These are phyloP conservation scores for Herpetomonas tarakana DNA, from an alignment of 208 protist species.

Conservation along the genomic window DNA sequence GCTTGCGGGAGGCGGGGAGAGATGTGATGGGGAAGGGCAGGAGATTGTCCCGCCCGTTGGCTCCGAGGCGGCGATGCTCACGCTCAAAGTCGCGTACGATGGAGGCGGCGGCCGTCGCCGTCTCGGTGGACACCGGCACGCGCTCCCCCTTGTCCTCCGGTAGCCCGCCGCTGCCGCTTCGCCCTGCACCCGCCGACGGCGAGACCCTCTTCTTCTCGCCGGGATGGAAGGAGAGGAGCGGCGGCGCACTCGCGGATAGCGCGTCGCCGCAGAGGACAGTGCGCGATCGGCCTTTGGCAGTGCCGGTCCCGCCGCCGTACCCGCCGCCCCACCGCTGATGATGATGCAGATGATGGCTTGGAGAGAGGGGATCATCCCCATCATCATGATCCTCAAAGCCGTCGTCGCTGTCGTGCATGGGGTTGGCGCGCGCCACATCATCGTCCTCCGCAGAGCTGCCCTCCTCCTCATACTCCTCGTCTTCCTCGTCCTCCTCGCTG, in stretches of 20 bases:
- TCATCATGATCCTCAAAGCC: neutral
- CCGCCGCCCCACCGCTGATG: neutral
- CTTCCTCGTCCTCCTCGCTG: neutral
- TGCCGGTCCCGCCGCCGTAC: no score
- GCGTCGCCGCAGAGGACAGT: neutral
- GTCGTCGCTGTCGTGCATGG: neutral
- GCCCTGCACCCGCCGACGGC: neutral
- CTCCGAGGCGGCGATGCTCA: no score
- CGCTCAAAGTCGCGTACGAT: neutral
- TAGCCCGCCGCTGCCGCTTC: neutral
- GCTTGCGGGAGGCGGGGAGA: no score
- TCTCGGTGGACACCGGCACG: neutral
- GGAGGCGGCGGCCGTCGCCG: neutral
- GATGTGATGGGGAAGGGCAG: no score
- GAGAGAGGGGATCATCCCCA: neutral
- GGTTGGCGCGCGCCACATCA: neutral
- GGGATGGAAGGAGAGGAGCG: neutral
- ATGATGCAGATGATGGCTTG: no score
- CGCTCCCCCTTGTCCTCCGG: neutral
- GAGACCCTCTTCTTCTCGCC: neutral
- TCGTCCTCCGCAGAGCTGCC: neutral
- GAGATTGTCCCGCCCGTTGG: no score
- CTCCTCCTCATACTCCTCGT: conserved; percentile 4
- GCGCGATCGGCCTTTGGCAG: no score
- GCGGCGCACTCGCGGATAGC: neutral